Evolutionary conservation across 768 basidiomycete genomes (phyloP).

Genomic region (Stropharia rugosoannulata): DNA sequence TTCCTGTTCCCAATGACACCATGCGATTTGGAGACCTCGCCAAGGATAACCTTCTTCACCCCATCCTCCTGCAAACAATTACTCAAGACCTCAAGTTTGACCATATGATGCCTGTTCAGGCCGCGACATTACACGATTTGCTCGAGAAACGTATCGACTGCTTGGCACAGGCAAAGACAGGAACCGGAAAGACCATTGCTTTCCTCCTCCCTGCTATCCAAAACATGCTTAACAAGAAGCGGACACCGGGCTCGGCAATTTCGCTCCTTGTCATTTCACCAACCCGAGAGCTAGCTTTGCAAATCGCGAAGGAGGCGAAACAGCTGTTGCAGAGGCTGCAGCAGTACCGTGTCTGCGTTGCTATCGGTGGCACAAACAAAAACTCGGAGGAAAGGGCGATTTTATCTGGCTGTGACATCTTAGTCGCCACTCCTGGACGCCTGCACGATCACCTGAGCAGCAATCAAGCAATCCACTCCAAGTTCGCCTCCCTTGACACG

Average conservation of each 20-base stretch:
- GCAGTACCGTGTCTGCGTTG: constrained; percentile 41
- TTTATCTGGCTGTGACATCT: constrained; percentile 39
- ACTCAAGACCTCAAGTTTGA: constrained; percentile 9
- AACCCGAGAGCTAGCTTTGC: constrained; percentile 65
- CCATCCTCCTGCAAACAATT: constrained; percentile 2
- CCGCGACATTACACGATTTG: constrained; percentile 7
- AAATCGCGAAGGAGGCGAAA: constrained; percentile 62
- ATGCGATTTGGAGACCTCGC: constrained; percentile 7
- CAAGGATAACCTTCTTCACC: constrained; percentile 6
- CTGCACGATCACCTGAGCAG: constrained; percentile 62
- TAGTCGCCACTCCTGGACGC: constrained; percentile 78
- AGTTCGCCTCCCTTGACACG: constrained; percentile 37
- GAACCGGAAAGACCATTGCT: constrained; percentile 73
- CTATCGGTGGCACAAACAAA: constrained; percentile 58
- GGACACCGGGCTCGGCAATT: constrained; percentile 26
- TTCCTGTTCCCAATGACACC: constrained; percentile 1
- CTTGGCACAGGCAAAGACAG: constrained; percentile 55
- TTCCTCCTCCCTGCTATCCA: constrained; percentile 79
- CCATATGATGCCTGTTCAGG: constrained; percentile 11
- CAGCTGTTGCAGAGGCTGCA: constrained; percentile 36
- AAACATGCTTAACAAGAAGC: constrained; percentile 45
- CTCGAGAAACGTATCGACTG: constrained; percentile 5
- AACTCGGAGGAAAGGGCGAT: constrained; percentile 2
- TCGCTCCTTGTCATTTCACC: constrained; percentile 71
- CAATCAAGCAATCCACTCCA: constrained; percentile 29